These are phyloP conservation scores for Chalciporus piperatus DNA, from an alignment of 768 basidiomycete genomes.

Conservation along the genomic window DNA sequence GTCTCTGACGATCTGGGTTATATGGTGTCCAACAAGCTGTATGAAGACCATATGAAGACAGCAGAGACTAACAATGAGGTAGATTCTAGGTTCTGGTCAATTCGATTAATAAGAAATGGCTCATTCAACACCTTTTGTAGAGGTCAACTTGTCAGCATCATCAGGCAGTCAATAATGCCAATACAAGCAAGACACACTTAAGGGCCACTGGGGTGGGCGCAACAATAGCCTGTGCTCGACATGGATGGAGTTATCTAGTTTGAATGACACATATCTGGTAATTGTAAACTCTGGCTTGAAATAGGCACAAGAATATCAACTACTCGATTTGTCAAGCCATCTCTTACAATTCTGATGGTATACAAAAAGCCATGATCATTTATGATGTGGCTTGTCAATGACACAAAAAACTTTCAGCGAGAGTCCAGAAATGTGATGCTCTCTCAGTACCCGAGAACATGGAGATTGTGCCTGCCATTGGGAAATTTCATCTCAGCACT, in stretches of 20 bases:
- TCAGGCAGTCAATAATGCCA: constrained; percentile 16
- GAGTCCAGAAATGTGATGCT: background rate
- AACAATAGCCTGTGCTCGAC: constrained; percentile 24
- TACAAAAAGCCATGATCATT: constrained; percentile 11
- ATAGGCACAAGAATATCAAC: constrained; percentile 30
- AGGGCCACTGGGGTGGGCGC: constrained; percentile 4
- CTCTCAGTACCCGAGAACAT: constrained; percentile 3
- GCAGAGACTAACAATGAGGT: constrained; percentile 3
- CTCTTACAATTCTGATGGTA: background rate
- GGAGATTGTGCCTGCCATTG: constrained; percentile 16
- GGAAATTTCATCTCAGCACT: constrained; percentile 31
- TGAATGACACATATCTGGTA: constrained; percentile 26
- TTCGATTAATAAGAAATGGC: background rate
- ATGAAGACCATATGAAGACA: constrained; percentile 21
- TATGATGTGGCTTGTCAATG: constrained; percentile 21
- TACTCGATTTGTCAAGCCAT: constrained; percentile 26
- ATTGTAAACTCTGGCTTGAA: background rate
- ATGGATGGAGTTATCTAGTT: constrained; percentile 22
- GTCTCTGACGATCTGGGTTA: constrained; percentile 27
- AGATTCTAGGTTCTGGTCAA: background rate
- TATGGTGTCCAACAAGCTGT: constrained; percentile 20
- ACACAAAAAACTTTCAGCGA: constrained; percentile 10
- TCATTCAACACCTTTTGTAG: constrained; percentile 6
- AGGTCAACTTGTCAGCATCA: constrained; percentile 13
- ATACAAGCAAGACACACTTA: constrained; percentile 11